These are phyloP conservation scores for Symmetrospora coprosmae DNA, from an alignment of 768 basidiomycete genomes.

Conservation along the genomic window DNA sequence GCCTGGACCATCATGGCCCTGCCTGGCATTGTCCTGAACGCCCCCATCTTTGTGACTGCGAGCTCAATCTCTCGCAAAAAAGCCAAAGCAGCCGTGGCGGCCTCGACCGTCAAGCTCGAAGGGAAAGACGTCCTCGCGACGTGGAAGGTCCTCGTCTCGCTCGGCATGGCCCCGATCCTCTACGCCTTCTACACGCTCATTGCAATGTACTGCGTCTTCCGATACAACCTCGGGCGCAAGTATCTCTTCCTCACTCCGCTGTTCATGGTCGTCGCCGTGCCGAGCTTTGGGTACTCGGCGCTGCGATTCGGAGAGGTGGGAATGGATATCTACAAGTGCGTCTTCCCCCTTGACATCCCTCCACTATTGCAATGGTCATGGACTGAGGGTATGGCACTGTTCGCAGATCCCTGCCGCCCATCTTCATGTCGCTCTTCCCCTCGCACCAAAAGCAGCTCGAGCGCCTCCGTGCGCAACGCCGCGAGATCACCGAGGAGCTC, in stretches of 20 bases:
- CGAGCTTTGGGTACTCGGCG: conserved; percentile 80
- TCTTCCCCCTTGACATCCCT: not conserved
- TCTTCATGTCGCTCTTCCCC: conserved; percentile 72
- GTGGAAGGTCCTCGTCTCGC: conserved; percentile 89
- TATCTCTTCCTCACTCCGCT: conserved; percentile 66
- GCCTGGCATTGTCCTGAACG: conserved; percentile 79
- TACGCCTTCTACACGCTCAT: conserved; percentile 70
- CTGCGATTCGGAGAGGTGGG: conserved; percentile 96
- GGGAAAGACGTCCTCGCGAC: conserved; percentile 94
- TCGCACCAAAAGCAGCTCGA: conserved; percentile 45
- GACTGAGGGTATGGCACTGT: not conserved
- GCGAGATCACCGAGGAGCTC: conserved; percentile 39
- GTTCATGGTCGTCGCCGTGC: conserved; percentile 56
- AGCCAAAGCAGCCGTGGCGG: conserved; percentile 90
- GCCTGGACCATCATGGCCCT: conserved; percentile 73
- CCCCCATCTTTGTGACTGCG: conserved; percentile 81
- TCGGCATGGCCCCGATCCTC: conserved; percentile 74
- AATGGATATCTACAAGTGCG: conserved; percentile 89
- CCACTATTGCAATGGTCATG: not conserved
- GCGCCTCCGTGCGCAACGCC: conserved; percentile 61
- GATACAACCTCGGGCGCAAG: conserved; percentile 49
- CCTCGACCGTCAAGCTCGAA: conserved; percentile 83
- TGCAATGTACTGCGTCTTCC: conserved; percentile 58
- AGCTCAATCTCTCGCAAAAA: conserved; percentile 75
- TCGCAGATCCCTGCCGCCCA: conserved; percentile 67